These are phyloP conservation scores for Auriscalpium vulgare DNA, from an alignment of 768 basidiomycete genomes.

Conservation along the genomic window DNA sequence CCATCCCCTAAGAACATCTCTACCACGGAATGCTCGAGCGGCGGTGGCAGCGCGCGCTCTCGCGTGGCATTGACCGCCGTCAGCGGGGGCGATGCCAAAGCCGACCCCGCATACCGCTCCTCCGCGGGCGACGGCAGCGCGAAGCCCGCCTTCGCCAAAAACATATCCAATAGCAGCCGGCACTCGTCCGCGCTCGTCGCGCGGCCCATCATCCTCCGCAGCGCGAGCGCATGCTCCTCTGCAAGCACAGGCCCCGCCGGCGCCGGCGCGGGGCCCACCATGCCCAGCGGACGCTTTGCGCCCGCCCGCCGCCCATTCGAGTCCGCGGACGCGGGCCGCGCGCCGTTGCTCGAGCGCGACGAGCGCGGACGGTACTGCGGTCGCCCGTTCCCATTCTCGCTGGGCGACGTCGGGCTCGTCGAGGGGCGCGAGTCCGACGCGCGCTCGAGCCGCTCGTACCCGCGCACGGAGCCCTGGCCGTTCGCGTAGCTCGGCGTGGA, in stretches of 20 bases:
- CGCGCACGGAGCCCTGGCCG: background rate
- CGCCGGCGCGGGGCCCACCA: background rate
- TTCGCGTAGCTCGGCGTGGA: background rate
- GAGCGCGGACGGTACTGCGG: background rate
- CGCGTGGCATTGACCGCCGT: background rate
- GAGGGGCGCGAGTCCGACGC: background rate
- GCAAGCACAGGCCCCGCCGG: constrained; percentile 26
- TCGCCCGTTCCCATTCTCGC: background rate
- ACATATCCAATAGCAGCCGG: constrained; percentile 77
- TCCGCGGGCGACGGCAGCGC: background rate
- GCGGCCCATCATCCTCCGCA: constrained; percentile 56
- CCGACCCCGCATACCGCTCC: background rate
- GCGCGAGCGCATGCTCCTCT: constrained; percentile 47
- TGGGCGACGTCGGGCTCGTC: background rate
- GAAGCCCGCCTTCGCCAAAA: constrained; percentile 37
- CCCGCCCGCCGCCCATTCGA: background rate
- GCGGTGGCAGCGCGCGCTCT: background rate
- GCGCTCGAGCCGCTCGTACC: background rate
- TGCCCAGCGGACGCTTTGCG: background rate
- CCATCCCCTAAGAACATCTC: constrained; percentile 1
- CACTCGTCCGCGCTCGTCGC: constrained; percentile 80
- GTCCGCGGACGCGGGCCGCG: background rate
- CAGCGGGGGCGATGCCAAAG: background rate
- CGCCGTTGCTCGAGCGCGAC: background rate
- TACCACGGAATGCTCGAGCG: background rate